Evolutionary conservation across 2,329 filamentous ascomycete species (phyloP).

Genomic region (Pezicula radicicola): DNA sequence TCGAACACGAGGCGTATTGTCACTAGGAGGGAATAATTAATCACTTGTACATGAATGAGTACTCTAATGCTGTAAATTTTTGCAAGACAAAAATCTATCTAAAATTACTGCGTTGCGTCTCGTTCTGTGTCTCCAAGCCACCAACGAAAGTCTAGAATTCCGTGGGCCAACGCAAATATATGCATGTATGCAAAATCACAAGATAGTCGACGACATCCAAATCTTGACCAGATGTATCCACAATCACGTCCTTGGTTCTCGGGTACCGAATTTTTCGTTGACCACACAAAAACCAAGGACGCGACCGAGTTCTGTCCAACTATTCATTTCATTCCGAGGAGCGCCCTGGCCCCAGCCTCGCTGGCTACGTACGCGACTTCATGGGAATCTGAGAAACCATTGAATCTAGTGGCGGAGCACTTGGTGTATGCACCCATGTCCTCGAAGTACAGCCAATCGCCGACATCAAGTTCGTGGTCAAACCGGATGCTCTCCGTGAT

Average conservation of each 20-base stretch:
- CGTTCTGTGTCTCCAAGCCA: not conserved
- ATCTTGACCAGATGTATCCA: not conserved
- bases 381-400: conserved; percentile 90
- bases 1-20: too few relatives aligned
- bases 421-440: conserved; percentile 99
- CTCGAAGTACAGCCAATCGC: conserved; percentile 98
- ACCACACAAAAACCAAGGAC: not conserved
- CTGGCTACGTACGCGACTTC: conserved; percentile 94
- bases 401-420: conserved; percentile 97
- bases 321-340: conserved; percentile 45
- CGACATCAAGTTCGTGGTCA: conserved; percentile 75
- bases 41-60: too few relatives aligned
- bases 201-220: not conserved
- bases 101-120: not conserved
- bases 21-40: too few relatives aligned
- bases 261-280: too few relatives aligned
- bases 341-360: conserved; percentile 78
- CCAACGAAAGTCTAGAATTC: not conserved
- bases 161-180: not conserved
- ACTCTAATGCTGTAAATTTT: too few relatives aligned
- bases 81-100: too few relatives aligned
- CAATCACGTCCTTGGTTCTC: too few relatives aligned
- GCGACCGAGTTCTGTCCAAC: not conserved
- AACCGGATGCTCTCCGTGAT: conserved; percentile 82
- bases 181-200: not conserved